A percentile compares a stretch with the other conserved stretches of the same genome.
Conservation (phyloP, 352 stramenopile species). For the Globisporangium alternatum region DNA sequence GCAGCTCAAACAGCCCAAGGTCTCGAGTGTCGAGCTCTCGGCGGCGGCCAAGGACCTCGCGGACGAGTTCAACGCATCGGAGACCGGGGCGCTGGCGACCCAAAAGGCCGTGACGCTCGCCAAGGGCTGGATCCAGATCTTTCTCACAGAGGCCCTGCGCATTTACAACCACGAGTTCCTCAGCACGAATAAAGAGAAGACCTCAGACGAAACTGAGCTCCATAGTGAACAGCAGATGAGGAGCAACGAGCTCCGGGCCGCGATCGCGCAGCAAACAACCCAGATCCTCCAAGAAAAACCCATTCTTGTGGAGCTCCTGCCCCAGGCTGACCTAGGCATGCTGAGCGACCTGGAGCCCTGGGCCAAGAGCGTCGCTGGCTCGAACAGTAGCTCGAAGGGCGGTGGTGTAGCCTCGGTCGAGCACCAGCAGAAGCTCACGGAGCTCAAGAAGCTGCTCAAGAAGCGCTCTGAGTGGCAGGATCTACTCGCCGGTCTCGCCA, state of each 20-base stretch:
- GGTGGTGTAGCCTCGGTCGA: constrained; percentile 7
- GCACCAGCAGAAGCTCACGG: constrained; percentile 33
- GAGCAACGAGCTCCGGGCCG: constrained; percentile 15
- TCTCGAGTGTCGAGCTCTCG: constrained; percentile 24
- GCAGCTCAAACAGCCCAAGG: constrained; percentile 11
- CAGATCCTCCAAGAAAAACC: constrained; percentile 28
- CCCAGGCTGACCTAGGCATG: constrained; percentile 23
- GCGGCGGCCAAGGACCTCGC: constrained; percentile 43
- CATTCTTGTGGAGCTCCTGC: constrained; percentile 34
- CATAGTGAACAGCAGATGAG: background rate
- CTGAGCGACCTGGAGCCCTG: constrained; percentile 43
- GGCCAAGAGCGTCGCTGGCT: constrained; percentile 24
- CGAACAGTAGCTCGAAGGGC: constrained; percentile 1
- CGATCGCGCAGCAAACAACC: constrained; percentile 28
- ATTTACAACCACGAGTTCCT: constrained; percentile 31
- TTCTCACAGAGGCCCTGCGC: constrained; percentile 39
- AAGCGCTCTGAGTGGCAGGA: constrained; percentile 49
- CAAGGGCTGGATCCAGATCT: constrained; percentile 40
- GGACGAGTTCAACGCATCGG: constrained; percentile 48
- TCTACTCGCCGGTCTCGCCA: constrained; percentile 22
- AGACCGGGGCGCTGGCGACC: constrained; percentile 32
- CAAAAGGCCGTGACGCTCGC: constrained; percentile 39
- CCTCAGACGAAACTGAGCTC: constrained; percentile 12
- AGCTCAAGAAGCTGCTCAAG: constrained; percentile 59
- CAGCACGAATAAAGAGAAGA: constrained; percentile 17